Conservation (phyloP, 1,284 basidiomycete species). For the Taiwanofungus camphoratus region DNA sequence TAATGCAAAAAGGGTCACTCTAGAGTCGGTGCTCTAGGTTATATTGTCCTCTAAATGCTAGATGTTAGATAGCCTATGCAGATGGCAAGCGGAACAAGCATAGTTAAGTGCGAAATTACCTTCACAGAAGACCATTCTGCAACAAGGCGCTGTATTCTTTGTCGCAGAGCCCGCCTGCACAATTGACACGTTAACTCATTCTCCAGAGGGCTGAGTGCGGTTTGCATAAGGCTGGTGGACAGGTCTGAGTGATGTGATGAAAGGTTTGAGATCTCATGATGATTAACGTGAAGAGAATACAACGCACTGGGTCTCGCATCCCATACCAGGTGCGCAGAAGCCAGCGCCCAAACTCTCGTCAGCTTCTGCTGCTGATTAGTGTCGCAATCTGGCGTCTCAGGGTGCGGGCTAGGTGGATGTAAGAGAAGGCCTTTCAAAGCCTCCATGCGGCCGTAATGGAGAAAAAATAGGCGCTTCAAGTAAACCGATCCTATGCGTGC, state of each 20-base stretch:
- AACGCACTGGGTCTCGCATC: conserved; percentile 30
- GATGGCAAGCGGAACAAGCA: not conserved
- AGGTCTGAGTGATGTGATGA: conserved; percentile 22
- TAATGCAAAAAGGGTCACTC: no score
- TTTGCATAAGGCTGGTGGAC: conserved; percentile 21
- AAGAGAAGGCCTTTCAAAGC: conserved; percentile 32
- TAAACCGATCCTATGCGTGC: conserved; percentile 33
- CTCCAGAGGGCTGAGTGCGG: conserved; percentile 23
- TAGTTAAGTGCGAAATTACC: conserved; percentile 28
- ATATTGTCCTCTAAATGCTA: not conserved
- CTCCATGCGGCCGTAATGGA: conserved; percentile 32
- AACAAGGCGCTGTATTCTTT: conserved; percentile 57
- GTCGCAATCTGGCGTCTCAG: conserved; percentile 24
- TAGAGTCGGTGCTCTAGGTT: not conserved
- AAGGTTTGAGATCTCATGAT: not conserved
- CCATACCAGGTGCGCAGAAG: conserved; percentile 31
- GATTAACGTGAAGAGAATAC: not conserved
- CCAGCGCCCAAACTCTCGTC: conserved; percentile 31
- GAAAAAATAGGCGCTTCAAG: conserved; percentile 35
- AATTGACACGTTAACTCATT: conserved; percentile 32
- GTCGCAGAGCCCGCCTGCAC: conserved; percentile 50
- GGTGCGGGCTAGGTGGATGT: conserved; percentile 28
- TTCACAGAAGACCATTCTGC: conserved; percentile 70
- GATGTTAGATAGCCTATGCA: not conserved
- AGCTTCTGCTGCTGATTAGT: conserved; percentile 25